phyloP scores from a whole-genome alignment of 345 rosid species.

The Rhodomyrtus tomentosa region DNA sequence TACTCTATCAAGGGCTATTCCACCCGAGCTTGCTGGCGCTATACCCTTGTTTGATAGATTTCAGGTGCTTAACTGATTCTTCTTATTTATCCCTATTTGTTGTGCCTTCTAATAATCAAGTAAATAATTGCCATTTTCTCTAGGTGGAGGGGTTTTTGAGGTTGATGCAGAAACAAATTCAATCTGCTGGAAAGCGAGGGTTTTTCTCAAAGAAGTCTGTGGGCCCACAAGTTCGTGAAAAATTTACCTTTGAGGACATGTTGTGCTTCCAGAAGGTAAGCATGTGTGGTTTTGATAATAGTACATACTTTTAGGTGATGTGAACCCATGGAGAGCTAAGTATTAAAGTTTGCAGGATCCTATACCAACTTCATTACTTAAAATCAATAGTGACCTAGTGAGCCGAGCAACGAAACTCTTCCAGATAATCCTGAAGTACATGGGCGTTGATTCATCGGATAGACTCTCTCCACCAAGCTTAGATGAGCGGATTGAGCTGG shows the following conservation, averaged over 20 bases:
- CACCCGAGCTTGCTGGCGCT: conserved; percentile 87
- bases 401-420: conserved; percentile 84
- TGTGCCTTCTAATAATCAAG: background rate
- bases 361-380: conserved; percentile 87
- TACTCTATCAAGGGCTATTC: conserved; percentile 46
- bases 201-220: conserved; percentile 73
- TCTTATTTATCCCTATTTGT: background rate
- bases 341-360: conserved; percentile 55
- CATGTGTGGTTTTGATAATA: background rate
- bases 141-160: conserved; percentile 86
- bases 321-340: conserved; percentile 1
- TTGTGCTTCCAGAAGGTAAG: conserved; percentile 87
- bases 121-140: background rate
- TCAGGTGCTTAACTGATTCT: conserved; percentile 34
- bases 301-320: background rate
- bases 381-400: conserved; percentile 66
- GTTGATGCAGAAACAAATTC: conserved; percentile 94
- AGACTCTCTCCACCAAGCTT: conserved; percentile 54
- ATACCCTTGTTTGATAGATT: conserved; percentile 89
- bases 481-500: conserved; percentile 83
- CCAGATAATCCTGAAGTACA: conserved; percentile 76
- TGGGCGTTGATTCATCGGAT: conserved; percentile 89
- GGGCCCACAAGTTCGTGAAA: conserved; percentile 67
- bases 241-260: conserved; percentile 94
- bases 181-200: conserved; percentile 79